Percentiles rank a stretch among this genome's conserved stretches.
These are phyloP conservation scores for Candolleomyces efflorescens DNA, from an alignment of 768 basidiomycete genomes.

Conservation along the genomic window DNA sequence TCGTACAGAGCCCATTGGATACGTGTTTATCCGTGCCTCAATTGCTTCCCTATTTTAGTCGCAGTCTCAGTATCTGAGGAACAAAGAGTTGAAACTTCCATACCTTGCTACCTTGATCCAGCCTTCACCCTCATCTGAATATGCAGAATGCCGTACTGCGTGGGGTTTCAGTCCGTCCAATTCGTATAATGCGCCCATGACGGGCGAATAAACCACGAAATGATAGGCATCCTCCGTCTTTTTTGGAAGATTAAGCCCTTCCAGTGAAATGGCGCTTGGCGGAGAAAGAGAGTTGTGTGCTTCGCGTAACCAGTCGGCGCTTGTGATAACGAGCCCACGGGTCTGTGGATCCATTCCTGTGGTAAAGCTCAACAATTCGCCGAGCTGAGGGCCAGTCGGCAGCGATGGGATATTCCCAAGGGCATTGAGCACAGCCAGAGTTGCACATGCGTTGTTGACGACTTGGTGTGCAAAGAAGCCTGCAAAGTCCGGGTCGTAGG, in stretches of 20 bases:
- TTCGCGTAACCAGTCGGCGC: slow-evolving; percentile 73
- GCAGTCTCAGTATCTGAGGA: background rate
- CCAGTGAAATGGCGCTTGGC: slow-evolving; percentile 82
- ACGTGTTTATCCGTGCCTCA: slow-evolving; percentile 83
- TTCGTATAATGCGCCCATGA: slow-evolving; percentile 83
- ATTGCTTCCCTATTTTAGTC: slow-evolving; percentile 65
- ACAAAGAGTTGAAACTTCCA: slow-evolving; percentile 15
- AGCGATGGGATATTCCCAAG: slow-evolving; percentile 76
- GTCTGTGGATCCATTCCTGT: slow-evolving; percentile 85
- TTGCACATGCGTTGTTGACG: slow-evolving; percentile 96
- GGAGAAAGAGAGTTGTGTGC: slow-evolving; percentile 94
- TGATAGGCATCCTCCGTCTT: slow-evolving; percentile 86
- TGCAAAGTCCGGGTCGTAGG: slow-evolving; percentile 70
- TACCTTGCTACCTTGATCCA: slow-evolving; percentile 84
- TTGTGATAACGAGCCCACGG: slow-evolving; percentile 76
- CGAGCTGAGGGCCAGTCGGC: slow-evolving; percentile 59
- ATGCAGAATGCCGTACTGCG: slow-evolving; percentile 79
- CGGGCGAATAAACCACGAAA: slow-evolving; percentile 90
- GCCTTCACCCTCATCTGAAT: slow-evolving; percentile 63
- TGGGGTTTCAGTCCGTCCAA: slow-evolving; percentile 83
- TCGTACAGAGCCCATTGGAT: slow-evolving; percentile 84
- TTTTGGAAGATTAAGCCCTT: slow-evolving; percentile 70
- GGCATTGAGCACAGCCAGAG: slow-evolving; percentile 90
- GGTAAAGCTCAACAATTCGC: slow-evolving; percentile 73
- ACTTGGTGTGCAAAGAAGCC: slow-evolving; percentile 94